phyloP scores from a whole-genome alignment of 805 yeast genomes.

The Grigorovia yakushimaensis region DNA sequence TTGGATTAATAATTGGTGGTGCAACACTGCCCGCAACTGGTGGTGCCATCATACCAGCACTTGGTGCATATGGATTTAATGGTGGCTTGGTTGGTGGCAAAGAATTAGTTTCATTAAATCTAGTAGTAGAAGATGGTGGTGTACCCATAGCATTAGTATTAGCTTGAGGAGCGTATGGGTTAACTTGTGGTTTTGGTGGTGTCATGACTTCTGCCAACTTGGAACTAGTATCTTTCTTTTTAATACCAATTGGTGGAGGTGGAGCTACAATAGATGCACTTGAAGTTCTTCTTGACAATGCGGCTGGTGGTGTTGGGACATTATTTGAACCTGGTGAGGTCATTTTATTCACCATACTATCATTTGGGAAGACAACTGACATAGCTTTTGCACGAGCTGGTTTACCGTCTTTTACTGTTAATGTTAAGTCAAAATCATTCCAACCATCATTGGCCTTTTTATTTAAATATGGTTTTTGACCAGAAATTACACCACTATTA shows the following conservation, averaged over 20 bases:
- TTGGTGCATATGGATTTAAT: slow-evolving; percentile 1
- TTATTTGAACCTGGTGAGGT: slow-evolving; percentile 3
- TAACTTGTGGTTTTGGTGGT: slow-evolving; percentile 18
- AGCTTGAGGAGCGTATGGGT: slow-evolving; percentile 33
- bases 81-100: not conserved
- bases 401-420: slow-evolving; percentile 21
- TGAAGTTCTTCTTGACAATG: slow-evolving; percentile 21
- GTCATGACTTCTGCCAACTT: slow-evolving; percentile 5
- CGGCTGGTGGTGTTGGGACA: slow-evolving; percentile 17
- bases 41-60: not conserved
- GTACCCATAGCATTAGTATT: slow-evolving; percentile 5
- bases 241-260: slow-evolving; percentile 13
- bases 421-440: slow-evolving; percentile 26
- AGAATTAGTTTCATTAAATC: not conserved
- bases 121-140: slow-evolving; percentile 7
- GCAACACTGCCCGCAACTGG: not conserved
- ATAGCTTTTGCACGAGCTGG: slow-evolving; percentile 29
- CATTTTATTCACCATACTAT: slow-evolving; percentile 6
- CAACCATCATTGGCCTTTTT: slow-evolving; percentile 31
- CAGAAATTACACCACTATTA: slow-evolving; percentile 24
- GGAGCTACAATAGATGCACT: slow-evolving; percentile 16
- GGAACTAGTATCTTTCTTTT: not conserved
- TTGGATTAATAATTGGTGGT: not conserved
- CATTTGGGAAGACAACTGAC: slow-evolving; percentile 28
- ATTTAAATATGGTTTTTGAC: slow-evolving; percentile 29